Evolutionary conservation across 2,329 filamentous ascomycete species (phyloP).

Genomic region (Beauveria bassiana): DNA sequence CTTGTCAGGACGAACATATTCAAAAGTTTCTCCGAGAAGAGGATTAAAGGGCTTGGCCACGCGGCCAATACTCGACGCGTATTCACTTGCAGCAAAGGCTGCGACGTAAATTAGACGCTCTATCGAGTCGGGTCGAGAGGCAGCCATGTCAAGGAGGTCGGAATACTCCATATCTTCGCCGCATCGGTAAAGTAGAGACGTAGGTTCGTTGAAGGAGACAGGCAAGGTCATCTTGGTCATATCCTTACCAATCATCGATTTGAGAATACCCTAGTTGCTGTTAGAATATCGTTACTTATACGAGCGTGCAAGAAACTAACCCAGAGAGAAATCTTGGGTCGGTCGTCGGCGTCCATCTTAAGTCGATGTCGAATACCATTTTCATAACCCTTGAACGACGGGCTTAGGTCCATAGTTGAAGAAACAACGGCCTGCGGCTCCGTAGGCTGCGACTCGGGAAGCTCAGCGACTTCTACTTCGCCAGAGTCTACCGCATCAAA

Average conservation of each 20-base stretch:
- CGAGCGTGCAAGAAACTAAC: slow-evolving; percentile 43
- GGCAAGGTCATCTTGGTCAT: slow-evolving; percentile 99
- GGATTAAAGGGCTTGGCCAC: slow-evolving; percentile 99
- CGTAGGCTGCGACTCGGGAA: slow-evolving; percentile 32
- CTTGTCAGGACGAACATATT: slow-evolving; percentile 92
- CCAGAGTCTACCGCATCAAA: slow-evolving; percentile 95
- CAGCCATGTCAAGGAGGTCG: slow-evolving; percentile 82
- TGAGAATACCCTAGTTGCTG: slow-evolving; percentile 69
- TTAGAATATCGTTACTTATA: slow-evolving; percentile 15
- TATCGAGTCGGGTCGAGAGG: slow-evolving; percentile 75
- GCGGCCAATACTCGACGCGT: slow-evolving; percentile 91
- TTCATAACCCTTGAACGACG: slow-evolving; percentile 84
- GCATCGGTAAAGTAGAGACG: slow-evolving; percentile 86
- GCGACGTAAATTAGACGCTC: slow-evolving; percentile 93
- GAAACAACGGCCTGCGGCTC: slow-evolving; percentile 25
- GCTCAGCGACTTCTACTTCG: slow-evolving; percentile 70
- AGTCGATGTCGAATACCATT: slow-evolving; percentile 72
- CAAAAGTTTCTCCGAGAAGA: slow-evolving; percentile 89
- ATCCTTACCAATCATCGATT: slow-evolving; percentile 99
- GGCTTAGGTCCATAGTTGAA: slow-evolving; percentile 55
- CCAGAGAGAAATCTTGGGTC: slow-evolving; percentile 94
- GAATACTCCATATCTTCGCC: slow-evolving; percentile 98
- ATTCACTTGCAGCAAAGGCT: slow-evolving; percentile 92
- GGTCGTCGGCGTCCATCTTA: slow-evolving; percentile 84
- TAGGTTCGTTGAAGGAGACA: slow-evolving; percentile 97